Conservation (phyloP, 192 early-diverging fungal species). For the Coemansia sp. region DNA sequence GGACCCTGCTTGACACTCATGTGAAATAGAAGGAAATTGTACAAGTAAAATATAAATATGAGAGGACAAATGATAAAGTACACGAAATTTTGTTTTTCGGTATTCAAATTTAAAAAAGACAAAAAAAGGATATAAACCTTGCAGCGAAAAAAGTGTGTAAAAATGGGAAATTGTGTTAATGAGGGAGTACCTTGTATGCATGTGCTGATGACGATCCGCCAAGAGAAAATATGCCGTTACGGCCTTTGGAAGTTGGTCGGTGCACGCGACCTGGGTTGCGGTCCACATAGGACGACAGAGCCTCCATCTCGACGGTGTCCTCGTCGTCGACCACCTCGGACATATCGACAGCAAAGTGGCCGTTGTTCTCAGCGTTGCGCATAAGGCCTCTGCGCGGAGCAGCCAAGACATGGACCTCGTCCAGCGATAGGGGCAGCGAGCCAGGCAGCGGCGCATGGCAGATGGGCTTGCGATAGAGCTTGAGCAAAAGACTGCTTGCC, state of each 20-base stretch:
- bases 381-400: conserved; percentile 16
- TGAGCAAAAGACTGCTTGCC: conserved; percentile 79
- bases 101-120: neutral
- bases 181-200: conserved; percentile 17
- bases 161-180: neutral
- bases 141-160: no score
- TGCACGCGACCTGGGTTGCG: neutral
- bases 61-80: neutral
- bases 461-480: conserved; percentile 57
- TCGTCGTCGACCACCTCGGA: conserved; percentile 19
- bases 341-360: conserved; percentile 37
- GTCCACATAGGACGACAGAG: neutral
- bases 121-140: conserved; percentile 2
- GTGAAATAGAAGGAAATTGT: neutral
- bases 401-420: conserved; percentile 28
- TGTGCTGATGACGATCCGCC: conserved; percentile 7
- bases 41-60: neutral
- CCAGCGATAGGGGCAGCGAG: conserved; percentile 16
- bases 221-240: conserved; percentile 21
- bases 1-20: neutral
- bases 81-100: neutral
- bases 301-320: conserved; percentile 5
- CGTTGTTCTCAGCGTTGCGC: neutral
- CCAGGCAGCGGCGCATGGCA: conserved; percentile 30
- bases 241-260: neutral